These are phyloP conservation scores for Saxispiralis lemnorum DNA, from an alignment of 495 filamentous ascomycete genomes.

Conservation along the genomic window DNA sequence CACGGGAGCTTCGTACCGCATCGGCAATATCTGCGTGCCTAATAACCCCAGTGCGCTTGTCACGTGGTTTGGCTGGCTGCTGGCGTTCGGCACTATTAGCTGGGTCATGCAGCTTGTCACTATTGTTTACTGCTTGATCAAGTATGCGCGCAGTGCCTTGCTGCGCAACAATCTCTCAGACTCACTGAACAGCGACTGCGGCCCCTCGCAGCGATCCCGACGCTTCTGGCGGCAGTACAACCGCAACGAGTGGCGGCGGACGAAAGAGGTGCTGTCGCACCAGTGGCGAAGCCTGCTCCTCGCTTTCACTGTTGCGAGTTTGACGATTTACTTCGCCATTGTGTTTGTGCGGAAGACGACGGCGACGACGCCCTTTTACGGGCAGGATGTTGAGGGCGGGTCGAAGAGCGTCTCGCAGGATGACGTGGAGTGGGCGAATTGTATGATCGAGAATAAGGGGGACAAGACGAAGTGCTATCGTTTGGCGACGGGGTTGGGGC, in stretches of 20 bases:
- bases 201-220: background rate
- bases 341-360: conserved; percentile 17
- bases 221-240: background rate
- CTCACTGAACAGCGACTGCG: too few relatives aligned
- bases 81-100: conserved; percentile 19
- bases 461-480: conserved; percentile 20
- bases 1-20: conserved; percentile 22
- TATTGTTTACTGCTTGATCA: conserved; percentile 19
- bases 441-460: conserved; percentile 16
- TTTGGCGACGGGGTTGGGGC: conserved; percentile 13
- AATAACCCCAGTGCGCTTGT: conserved; percentile 17
- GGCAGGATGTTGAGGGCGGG: background rate
- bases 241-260: conserved; percentile 11
- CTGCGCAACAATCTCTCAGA: too few relatives aligned
- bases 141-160: conserved; percentile 6
- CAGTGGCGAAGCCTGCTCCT: conserved; percentile 24
- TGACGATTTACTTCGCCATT: conserved; percentile 19
- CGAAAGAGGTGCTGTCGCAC: conserved; percentile 18
- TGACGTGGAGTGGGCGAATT: conserved; percentile 15
- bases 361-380: background rate
- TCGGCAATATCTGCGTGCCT: conserved; percentile 22
- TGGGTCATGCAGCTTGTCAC: conserved; percentile 20
- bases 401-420: conserved; percentile 4
- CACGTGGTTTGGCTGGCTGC: conserved; percentile 21
- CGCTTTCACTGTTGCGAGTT: conserved; percentile 16